phyloP scores from a whole-genome alignment of 108 stramenopile species.

The Aurantiochytrium sp. region DNA sequence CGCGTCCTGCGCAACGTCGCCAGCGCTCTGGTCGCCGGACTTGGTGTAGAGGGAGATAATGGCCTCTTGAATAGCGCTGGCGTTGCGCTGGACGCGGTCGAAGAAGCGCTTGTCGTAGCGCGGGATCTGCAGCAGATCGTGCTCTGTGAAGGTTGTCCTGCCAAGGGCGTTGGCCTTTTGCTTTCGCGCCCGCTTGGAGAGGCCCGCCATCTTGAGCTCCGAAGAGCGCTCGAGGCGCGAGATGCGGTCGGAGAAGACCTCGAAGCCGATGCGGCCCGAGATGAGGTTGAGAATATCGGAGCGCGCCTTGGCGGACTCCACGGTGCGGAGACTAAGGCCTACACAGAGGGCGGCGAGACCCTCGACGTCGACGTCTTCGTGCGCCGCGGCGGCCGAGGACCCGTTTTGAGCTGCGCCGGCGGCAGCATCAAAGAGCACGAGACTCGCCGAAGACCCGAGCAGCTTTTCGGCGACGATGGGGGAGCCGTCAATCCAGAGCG shows the following conservation, averaged over 20 bases:
- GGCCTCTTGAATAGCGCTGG: neutral
- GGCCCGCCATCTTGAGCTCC: neutral
- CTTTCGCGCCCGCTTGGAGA: neutral
- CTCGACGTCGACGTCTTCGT: neutral
- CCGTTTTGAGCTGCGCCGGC: neutral
- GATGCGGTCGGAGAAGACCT: neutral
- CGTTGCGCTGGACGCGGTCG: neutral
- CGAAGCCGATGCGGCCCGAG: conserved; percentile 3
- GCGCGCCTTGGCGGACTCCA: neutral
- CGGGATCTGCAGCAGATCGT: neutral
- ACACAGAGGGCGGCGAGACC: neutral
- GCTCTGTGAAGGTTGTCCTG: neutral
- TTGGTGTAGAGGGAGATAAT: neutral
- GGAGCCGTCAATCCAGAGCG: neutral
- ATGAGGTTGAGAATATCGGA: neutral
- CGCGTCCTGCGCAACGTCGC: neutral
- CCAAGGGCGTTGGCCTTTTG: neutral
- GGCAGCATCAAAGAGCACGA: neutral
- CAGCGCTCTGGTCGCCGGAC: no score
- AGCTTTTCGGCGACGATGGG: neutral
- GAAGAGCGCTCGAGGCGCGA: neutral
- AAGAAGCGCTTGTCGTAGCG: conserved; percentile 3
- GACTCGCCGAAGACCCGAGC: neutral
- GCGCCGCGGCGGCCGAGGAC: no score
- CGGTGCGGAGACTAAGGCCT: neutral